phyloP scores from a whole-genome alignment of 1,139 yeast genomes.

The Lodderomyces pseudojiufengensis region DNA sequence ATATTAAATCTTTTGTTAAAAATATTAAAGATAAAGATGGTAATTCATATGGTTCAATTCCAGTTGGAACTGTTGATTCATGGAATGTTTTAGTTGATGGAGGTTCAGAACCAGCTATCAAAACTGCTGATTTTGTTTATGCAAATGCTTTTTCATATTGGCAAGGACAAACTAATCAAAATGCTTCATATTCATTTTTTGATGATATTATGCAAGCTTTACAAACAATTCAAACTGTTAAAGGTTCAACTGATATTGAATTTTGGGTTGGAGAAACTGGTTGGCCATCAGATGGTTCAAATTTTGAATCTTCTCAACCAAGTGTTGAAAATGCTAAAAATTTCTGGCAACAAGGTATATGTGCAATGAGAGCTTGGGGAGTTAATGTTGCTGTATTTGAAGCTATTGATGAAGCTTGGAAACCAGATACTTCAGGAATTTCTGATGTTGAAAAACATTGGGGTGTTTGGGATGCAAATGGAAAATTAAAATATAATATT shows the following conservation, averaged over 20 bases:
- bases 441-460: constrained; percentile 86
- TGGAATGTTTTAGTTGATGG: constrained; percentile 92
- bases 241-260: constrained; percentile 78
- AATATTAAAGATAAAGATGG: constrained; percentile 77
- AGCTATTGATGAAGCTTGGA: constrained; percentile 95
- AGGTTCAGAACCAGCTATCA: constrained; percentile 60
- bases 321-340: constrained; percentile 65
- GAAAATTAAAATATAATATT: constrained; percentile 56
- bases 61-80: constrained; percentile 92
- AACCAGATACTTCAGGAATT: constrained; percentile 84
- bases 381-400: constrained; percentile 87
- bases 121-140: constrained; percentile 77
- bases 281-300: constrained; percentile 91
- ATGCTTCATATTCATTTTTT: constrained; percentile 84
- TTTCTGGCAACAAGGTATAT: constrained; percentile 84
- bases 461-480: constrained; percentile 74
- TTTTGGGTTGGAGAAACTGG: constrained; percentile 99
- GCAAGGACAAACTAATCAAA: constrained; percentile 88
- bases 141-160: constrained; percentile 97
- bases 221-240: constrained; percentile 76
- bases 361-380: constrained; percentile 95
- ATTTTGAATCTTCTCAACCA: constrained; percentile 63
- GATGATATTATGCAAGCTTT: constrained; percentile 97
- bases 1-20: constrained; percentile 53
- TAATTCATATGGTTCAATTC: constrained; percentile 62